Evolutionary conservation across 768 basidiomycete genomes (phyloP), one percentile per base, ranked within the genome.

Genomic region (Serendipita sp.): DNA sequence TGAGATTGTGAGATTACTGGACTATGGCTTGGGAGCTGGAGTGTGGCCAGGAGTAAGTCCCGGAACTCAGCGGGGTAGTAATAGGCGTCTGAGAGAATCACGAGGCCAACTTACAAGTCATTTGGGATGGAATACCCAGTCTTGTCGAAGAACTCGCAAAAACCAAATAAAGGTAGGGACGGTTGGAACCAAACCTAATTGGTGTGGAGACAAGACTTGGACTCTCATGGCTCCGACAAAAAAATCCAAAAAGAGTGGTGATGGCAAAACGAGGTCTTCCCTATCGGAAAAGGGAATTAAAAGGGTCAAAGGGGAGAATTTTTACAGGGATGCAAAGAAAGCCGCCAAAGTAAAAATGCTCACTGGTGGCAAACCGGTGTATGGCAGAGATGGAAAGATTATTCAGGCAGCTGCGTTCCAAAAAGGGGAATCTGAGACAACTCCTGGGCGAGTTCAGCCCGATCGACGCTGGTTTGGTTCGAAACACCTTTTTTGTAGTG

Each of bases 391-490:
- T 68, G 96, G 96, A 65, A 95, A 93, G 75, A 85, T 98, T 71
- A 82, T 89, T 67, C 80, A 94, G 75, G 92, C 92, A 63, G 95
- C 96, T 67, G 90, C 89, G 3, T 98, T 92, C 73, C 95, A 98
- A 76, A 94, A 91, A 73, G 86, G 86, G n/a, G 93, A 96, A 74
- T 86, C 85, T 63, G 92, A 96, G 75, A 83, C 88, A 2, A 86
- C 84, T 68, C 88, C 91, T 0, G 95, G 94, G 30, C 78, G 94
- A 64, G 91, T 98, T 24, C 89, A 93, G 76, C 90, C 95, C 65
- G 95, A 99, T 79, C 79, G 92, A 66, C 77, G 94, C 70, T 99
- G 95, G 95, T 99, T 99, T 71, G 96, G 93, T 95, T 71, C 68
- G 88, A 35, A 3, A 3, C 30, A 4, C 15, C 35, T 13, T 3